A percentile compares a stretch with the other conserved stretches of the same genome.
Conservation (phyloP, 1,284 basidiomycete genomes). For the Cystobasidium pallidum region DNA sequence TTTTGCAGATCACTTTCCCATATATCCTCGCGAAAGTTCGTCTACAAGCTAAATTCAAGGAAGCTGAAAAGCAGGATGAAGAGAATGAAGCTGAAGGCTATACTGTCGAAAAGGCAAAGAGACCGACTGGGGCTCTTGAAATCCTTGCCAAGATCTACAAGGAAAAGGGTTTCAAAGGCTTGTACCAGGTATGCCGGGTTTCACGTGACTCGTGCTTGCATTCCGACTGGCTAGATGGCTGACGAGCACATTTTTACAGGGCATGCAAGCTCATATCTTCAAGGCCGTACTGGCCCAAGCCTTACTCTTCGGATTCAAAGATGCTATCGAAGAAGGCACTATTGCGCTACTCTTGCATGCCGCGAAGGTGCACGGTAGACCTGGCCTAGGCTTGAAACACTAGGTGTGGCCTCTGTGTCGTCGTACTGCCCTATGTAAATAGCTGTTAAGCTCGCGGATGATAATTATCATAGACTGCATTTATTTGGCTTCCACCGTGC, state of each 20-base stretch:
- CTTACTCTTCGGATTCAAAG: conserved; percentile 54
- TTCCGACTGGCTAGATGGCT: not conserved
- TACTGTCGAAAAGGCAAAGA: conserved; percentile 49
- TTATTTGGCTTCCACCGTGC: not conserved
- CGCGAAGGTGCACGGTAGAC: conserved; percentile 32
- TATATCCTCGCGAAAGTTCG: conserved; percentile 85
- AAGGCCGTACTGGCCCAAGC: conserved; percentile 85
- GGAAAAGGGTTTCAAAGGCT: conserved; percentile 70
- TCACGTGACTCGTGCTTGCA: not conserved
- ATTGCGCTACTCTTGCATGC: conserved; percentile 33
- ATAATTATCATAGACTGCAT: not conserved
- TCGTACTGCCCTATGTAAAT: not conserved
- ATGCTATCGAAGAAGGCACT: conserved; percentile 50
- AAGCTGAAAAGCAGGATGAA: conserved; percentile 46
- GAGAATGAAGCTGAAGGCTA: conserved; percentile 17
- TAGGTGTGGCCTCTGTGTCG: not conserved
- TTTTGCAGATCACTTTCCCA: conserved; percentile 76
- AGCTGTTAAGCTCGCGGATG: not conserved
- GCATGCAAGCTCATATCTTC: conserved; percentile 86
- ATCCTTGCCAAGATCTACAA: conserved; percentile 74
- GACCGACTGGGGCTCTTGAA: conserved; percentile 72
- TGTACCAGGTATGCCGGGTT: conserved; percentile 69
- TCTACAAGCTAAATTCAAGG: conserved; percentile 71
- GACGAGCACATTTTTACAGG: conserved; percentile 58
- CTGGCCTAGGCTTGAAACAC: conserved; percentile 38